These are phyloP conservation scores for Candida methanosorbosa DNA, from an alignment of 805 yeast genomes.

Conservation along the genomic window DNA sequence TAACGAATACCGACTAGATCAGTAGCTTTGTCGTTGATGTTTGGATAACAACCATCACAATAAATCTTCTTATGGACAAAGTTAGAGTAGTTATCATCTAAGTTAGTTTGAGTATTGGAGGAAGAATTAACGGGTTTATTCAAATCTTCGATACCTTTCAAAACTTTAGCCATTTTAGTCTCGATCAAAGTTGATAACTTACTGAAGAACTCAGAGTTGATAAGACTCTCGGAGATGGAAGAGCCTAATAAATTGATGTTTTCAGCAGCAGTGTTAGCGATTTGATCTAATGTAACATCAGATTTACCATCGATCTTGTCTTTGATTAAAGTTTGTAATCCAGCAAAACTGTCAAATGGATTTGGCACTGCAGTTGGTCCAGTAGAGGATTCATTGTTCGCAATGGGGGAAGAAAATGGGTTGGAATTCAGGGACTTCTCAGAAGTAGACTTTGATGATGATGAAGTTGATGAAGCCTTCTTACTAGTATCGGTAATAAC, in stretches of 20 bases:
- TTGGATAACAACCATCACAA: slow-evolving; percentile 25
- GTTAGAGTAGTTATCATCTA: slow-evolving; percentile 1
- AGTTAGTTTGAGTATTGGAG: not conserved
- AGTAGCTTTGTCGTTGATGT: slow-evolving; percentile 3
- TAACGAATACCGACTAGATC: slow-evolving; percentile 40
- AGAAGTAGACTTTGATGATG: too few species aligned
- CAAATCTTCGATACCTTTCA: slow-evolving; percentile 12
- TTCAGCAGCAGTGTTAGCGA: not conserved
- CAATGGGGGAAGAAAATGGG: too few species aligned
- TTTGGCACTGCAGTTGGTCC: not conserved
- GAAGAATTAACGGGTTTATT: slow-evolving; percentile 14
- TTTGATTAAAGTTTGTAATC: too few species aligned
- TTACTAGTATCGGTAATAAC: too few species aligned
- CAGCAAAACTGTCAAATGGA: too few species aligned
- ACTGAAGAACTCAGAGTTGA: slow-evolving; percentile 13
- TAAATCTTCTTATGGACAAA: slow-evolving; percentile 12
- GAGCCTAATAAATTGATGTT: slow-evolving; percentile 9
- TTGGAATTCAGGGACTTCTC: too few species aligned
- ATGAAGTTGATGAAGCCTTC: too few species aligned
- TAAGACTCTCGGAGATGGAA: slow-evolving; percentile 13
- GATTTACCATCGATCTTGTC: too few species aligned
- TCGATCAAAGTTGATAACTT: slow-evolving; percentile 12
- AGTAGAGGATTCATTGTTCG: too few species aligned
- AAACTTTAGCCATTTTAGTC: slow-evolving; percentile 9
- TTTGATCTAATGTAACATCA: too few species aligned